Evolutionary conservation across 2,329 filamentous ascomycete genomes (phyloP).

Genomic region (Botrytis fragariae): DNA sequence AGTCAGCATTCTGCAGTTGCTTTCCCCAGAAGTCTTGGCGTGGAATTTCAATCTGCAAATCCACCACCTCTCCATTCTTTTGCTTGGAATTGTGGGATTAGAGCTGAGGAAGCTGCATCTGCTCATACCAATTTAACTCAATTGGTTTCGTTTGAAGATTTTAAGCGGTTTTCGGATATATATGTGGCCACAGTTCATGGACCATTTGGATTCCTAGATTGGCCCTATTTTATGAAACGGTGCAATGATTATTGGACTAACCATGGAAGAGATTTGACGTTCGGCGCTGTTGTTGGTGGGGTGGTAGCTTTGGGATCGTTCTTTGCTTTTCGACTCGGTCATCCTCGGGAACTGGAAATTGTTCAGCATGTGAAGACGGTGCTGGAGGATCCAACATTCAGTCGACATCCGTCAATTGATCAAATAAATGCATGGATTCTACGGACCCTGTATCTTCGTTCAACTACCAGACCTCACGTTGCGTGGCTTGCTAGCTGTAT

Average conservation of each 20-base stretch:
- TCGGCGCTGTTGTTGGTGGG: conserved; percentile 38
- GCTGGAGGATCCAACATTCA: conserved; percentile 26
- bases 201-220: conserved; percentile 39
- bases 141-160: conserved; percentile 21
- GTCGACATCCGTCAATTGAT: conserved; percentile 24
- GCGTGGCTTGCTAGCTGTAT: conserved; percentile 34
- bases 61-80: conserved; percentile 42
- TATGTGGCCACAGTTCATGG: conserved; percentile 37
- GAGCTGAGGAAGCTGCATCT: conserved; percentile 30
- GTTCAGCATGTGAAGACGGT: conserved; percentile 30
- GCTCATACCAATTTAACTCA: conserved; percentile 28
- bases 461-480: conserved; percentile 33
- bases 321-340: conserved; percentile 34
- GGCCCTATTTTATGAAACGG: conserved; percentile 30
- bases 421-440: conserved; percentile 33
- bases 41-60: conserved; percentile 37
- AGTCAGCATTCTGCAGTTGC: conserved; percentile 37
- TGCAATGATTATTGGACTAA: conserved; percentile 38
- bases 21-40: conserved; percentile 38
- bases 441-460: conserved; percentile 33
- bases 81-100: conserved; percentile 39
- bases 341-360: conserved; percentile 34
- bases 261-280: conserved; percentile 34
- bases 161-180: conserved; percentile 28
- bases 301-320: conserved; percentile 40